Evolutionary conservation across 2,329 filamentous ascomycete genomes (phyloP).

Genomic region (Alternaria panax): DNA sequence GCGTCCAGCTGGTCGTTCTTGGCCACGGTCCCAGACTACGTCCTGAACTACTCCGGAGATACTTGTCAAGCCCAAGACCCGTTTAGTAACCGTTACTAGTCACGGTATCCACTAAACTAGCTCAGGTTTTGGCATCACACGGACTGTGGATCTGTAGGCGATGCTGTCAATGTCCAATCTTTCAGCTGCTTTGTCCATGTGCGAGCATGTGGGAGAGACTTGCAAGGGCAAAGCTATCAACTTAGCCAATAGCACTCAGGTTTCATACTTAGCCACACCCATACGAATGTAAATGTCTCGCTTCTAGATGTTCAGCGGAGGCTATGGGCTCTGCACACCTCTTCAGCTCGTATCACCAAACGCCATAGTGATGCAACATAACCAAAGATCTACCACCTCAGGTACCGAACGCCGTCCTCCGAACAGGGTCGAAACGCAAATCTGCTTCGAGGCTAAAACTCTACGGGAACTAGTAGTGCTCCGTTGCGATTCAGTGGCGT

Average conservation of each 20-base stretch:
- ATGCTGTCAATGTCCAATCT: slow-evolving; percentile 2
- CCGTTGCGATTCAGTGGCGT: slow-evolving; percentile 1
- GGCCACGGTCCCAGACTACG: neutral
- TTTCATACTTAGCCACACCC: neutral
- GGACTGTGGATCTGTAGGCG: slow-evolving; percentile 3
- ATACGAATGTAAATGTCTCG: neutral
- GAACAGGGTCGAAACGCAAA: neutral
- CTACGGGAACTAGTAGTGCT: slow-evolving; percentile 7
- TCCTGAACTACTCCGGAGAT: slow-evolving; percentile 1
- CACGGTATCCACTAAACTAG: neutral
- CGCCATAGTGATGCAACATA: neutral
- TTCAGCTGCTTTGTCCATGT: slow-evolving; percentile 4
- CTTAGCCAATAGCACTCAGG: neutral
- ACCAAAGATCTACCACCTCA: neutral
- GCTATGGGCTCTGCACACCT: neutral
- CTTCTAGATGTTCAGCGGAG: neutral
- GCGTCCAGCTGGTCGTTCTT: slow-evolving; percentile 6
- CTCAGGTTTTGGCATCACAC: neutral
- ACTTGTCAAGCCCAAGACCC: neutral
- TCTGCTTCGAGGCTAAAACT: neutral
- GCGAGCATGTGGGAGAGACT: neutral
- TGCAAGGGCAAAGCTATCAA: neutral
- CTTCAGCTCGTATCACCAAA: neutral
- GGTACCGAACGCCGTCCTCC: neutral
- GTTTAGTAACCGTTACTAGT: slow-evolving; percentile 1